A percentile compares a stretch with the other conserved stretches of the same genome.
Evolutionary conservation across 768 basidiomycete species (phyloP).

Genomic region (Suillus decipiens): DNA sequence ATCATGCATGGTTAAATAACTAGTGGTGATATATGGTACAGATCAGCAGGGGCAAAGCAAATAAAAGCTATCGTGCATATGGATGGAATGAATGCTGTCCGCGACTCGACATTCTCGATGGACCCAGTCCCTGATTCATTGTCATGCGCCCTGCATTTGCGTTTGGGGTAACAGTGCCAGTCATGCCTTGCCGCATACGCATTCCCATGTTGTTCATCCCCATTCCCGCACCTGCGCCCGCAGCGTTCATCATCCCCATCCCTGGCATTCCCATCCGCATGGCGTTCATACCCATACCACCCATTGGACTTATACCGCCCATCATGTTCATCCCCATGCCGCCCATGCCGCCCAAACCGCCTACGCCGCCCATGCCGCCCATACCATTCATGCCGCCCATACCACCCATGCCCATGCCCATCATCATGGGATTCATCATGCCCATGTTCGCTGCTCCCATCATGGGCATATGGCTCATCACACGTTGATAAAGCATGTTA

Average conservation of each 20-base stretch:
- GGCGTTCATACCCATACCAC: constrained; percentile 15
- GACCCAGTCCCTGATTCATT: constrained; percentile 46
- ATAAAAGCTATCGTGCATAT: constrained; percentile 50
- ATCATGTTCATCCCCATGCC: constrained; percentile 36
- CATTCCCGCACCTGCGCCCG: constrained; percentile 27
- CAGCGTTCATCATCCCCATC: constrained; percentile 37
- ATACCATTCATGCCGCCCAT: constrained; percentile 46
- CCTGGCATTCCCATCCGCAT: constrained; percentile 33
- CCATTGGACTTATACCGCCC: constrained; percentile 25
- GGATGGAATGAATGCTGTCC: constrained; percentile 67
- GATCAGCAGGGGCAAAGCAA: constrained; percentile 15
- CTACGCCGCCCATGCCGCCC: constrained; percentile 31
- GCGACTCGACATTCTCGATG: constrained; percentile 47
- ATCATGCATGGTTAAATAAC: constrained; percentile 15
- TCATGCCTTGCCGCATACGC: constrained; percentile 38
- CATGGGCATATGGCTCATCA: constrained; percentile 43
- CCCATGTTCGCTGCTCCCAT: constrained; percentile 50
- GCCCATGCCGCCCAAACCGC: constrained; percentile 25
- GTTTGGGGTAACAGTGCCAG: constrained; percentile 28
- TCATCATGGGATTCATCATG: constrained; percentile 51
- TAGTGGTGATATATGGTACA: constrained; percentile 34
- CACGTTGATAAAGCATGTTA: constrained; percentile 36
- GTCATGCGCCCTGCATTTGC: constrained; percentile 41
- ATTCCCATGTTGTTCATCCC: constrained; percentile 42
- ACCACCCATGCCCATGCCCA: constrained; percentile 49